phyloP scores from a whole-genome alignment of 176 grass and related monocot genomes.

The Panicum miliaceum region DNA sequence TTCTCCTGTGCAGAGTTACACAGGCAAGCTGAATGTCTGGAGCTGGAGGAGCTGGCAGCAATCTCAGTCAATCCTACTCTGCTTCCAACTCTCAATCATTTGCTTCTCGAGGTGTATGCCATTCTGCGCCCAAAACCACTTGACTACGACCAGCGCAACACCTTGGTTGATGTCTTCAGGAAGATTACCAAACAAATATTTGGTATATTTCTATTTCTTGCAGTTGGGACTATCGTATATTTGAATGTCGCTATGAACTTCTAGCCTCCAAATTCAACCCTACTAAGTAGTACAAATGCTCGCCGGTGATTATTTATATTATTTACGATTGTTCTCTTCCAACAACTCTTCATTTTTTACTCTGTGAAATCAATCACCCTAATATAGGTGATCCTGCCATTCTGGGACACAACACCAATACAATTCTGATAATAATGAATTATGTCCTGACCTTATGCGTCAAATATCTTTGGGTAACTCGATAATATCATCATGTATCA shows the following conservation, averaged over 20 bases:
- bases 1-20: conserved; percentile 49
- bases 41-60: conserved; percentile 49
- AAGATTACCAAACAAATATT: conserved; percentile 56
- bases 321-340: neutral
- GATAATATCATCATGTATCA: neutral
- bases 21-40: conserved; percentile 37
- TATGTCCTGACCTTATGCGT: neutral
- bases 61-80: conserved; percentile 47
- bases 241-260: neutral
- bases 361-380: neutral
- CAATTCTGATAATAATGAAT: neutral
- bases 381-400: neutral
- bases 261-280: neutral
- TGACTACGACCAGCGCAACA: conserved; percentile 67
- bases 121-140: conserved; percentile 57
- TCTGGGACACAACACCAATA: neutral
- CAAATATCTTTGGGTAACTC: neutral
- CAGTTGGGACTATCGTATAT: neutral
- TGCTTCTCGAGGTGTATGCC: conserved; percentile 66
- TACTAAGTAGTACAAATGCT: neutral
- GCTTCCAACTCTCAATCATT: conserved; percentile 44
- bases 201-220: conserved; percentile 46
- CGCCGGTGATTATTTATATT: neutral
- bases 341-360: neutral
- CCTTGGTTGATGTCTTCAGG: conserved; percentile 60